Evolutionary conservation across 148 eudicot species (phyloP), one percentile per base, ranked within the genome.

Genomic region (Dysphania ambrosioides): DNA sequence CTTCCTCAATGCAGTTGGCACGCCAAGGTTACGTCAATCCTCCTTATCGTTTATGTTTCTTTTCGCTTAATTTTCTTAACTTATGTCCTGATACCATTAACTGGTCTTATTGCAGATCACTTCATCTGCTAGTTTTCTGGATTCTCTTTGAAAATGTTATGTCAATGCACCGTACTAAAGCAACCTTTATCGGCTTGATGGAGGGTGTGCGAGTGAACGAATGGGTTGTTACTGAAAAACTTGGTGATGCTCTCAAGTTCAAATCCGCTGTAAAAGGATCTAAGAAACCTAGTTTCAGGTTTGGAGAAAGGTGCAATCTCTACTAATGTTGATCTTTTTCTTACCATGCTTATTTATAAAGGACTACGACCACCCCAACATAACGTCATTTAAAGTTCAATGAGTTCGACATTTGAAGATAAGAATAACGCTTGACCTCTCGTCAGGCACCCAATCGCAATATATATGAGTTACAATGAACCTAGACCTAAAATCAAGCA

Each of bases 1-100:
- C 26, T 71, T 87, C 21, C 93, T 93, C 40, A 93, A 93, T 51
- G 85, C 98, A 1, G 90, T 89, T 19, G 91, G 92, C 26, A 93
- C 98, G 29, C 98, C 97, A 64, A 89, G 98, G 96, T 89, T 29
- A 23, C 19, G 2, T 10, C 2, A 40, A 66, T 38, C 49, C 24
- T 16, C 65, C 35, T 16, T 27, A 55, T 2, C n/a, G 27, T 10
- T 71, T 23, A n/a, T 36, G 15, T 35, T 7, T 65, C 16, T n/a
- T 35, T 65, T n/a, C 0, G 2, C 12, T 81, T 8, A 89, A 88
- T 82, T 56, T 90, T 16, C 72, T 77, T 0, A 84, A 92, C 30
- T 24, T 66, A 24, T 8, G 8, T 66, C 21, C 70, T 66, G 30
- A 66, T 38, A 30, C 49, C 49, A 38, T 66, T 9, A 36, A 36